Evolutionary conservation across 2,329 filamentous ascomycete species (phyloP), one percentile per base, ranked within the genome.

Genomic region (Phaeoacremonium minimum): DNA sequence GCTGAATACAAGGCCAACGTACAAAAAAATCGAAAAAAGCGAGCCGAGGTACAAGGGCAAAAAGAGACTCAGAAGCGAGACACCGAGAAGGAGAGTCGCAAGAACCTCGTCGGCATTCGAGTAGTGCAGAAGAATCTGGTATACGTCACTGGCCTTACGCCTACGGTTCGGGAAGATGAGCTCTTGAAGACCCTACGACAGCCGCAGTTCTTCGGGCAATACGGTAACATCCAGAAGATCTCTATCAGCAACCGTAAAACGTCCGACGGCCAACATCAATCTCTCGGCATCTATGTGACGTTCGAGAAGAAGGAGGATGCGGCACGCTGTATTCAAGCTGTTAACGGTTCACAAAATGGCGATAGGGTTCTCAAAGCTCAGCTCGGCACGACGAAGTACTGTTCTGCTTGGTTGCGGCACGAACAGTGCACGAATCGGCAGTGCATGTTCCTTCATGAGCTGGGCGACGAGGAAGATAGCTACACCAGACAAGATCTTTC

Each of bases 71-170:
- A 96, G 60, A 97, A 95, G 58, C 88, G 89, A 46, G 93, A 98
- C 64, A 90, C 91, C 42, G 94, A 98, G 61, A 90, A 88, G 42
- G 85, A 95, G 42, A 95, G 88, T 60, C 85, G 93, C 46, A 97
- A 97, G 61, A 95, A 96, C 56, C 77, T 98, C 18, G 88, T 95
- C 36, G 93, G 93, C 39, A 87, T 98, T 33, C 81, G 93, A 33
- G 93, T 98, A 30, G 88, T 97, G 28, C 93, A 98, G 64, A 97
- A 97, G 70, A 98, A 98, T 57, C 78, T 98, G 31, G 93, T 98
- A 46, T 98, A 98, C 61, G 91, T 98, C 45, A 95, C 94, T 22
- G 93, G 93, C 34, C 73, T 98, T 17, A 94, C 87, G 44, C 93
- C 93, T 11, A 90, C 85, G 20, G 87, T 94, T 43, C 84, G 87